These are phyloP conservation scores for Geotrichum reessii DNA, from an alignment of 1,139 yeast genomes.

Conservation along the genomic window DNA sequence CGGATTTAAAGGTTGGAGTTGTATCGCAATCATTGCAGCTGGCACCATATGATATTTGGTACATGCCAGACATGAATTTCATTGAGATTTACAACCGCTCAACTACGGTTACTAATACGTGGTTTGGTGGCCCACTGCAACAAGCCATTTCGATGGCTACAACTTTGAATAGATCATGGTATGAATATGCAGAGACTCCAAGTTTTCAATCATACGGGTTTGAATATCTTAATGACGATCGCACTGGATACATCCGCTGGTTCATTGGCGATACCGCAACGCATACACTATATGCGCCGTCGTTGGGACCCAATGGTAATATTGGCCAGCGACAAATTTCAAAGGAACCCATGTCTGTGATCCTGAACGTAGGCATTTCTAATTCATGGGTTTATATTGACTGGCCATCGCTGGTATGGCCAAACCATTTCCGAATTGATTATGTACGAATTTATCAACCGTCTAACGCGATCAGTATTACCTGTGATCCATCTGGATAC, in stretches of 20 bases:
- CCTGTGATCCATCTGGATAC: slow-evolving; percentile 70
- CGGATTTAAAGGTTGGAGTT: slow-evolving; percentile 44
- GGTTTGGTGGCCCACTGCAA: slow-evolving; percentile 80
- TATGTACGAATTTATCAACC: slow-evolving; percentile 81
- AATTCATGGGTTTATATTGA: slow-evolving; percentile 79
- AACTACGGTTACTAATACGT: slow-evolving; percentile 65
- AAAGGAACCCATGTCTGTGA: slow-evolving; percentile 80
- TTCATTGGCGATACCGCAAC: slow-evolving; percentile 67
- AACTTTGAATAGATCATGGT: slow-evolving; percentile 69
- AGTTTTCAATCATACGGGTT: slow-evolving; percentile 67
- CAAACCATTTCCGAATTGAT: slow-evolving; percentile 61
- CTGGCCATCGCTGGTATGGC: slow-evolving; percentile 67
- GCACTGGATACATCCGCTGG: slow-evolving; percentile 74
- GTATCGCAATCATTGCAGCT: slow-evolving; percentile 79
- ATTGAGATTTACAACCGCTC: slow-evolving; percentile 56
- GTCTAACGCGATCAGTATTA: slow-evolving; percentile 42
- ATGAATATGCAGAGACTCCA: slow-evolving; percentile 44
- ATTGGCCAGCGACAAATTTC: slow-evolving; percentile 67
- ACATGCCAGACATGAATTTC: slow-evolving; percentile 70
- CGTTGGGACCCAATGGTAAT: slow-evolving; percentile 79
- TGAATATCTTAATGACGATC: slow-evolving; percentile 66
- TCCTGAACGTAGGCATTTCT: slow-evolving; percentile 74
- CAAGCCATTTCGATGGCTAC: slow-evolving; percentile 77
- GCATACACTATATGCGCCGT: slow-evolving; percentile 52
- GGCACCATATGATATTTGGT: slow-evolving; percentile 87